A percentile compares a stretch with the other conserved stretches of the same genome.
phyloP scores from a whole-genome alignment of 768 basidiomycete species.

The Flagelloscypha sp. region DNA sequence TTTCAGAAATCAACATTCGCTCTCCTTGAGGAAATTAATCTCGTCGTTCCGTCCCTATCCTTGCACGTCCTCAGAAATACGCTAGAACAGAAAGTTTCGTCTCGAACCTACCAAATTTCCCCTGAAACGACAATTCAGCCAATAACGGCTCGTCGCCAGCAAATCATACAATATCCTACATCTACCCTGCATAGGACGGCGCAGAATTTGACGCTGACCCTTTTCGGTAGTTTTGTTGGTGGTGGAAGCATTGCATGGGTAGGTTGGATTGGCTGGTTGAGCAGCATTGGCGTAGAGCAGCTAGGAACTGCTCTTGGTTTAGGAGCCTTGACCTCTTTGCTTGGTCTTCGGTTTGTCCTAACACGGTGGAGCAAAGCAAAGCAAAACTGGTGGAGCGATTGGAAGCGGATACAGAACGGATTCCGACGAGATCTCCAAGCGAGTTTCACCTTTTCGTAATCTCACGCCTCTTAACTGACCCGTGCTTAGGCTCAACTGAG shows the following conservation, averaged over 20 bases:
- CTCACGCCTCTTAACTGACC: no score
- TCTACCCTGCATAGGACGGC: slow-evolving; percentile 54
- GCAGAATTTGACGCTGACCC: slow-evolving; percentile 46
- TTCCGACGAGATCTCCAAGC: slow-evolving; percentile 60
- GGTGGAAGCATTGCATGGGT: slow-evolving; percentile 53
- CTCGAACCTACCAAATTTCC: slow-evolving; percentile 37
- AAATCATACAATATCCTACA: slow-evolving; percentile 50
- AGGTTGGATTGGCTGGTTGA: slow-evolving; percentile 47
- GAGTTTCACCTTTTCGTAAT: no score
- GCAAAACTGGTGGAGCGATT: slow-evolving; percentile 61
- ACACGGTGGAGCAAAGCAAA: slow-evolving; percentile 65
- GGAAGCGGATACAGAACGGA: slow-evolving; percentile 51
- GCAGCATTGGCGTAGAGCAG: slow-evolving; percentile 30
- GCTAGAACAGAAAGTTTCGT: slow-evolving; percentile 42
- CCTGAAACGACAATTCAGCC: slow-evolving; percentile 42
- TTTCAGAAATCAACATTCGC: slow-evolving; percentile 32
- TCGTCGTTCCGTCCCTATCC: slow-evolving; percentile 34
- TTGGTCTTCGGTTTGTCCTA: slow-evolving; percentile 53
- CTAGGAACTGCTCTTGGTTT: slow-evolving; percentile 50
- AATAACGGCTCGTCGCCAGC: slow-evolving; percentile 39
- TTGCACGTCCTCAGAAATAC: slow-evolving; percentile 51
- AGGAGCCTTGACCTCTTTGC: slow-evolving; percentile 42
- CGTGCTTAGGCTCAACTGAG: no score
- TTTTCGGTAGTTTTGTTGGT: slow-evolving; percentile 37
- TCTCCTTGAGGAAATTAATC: slow-evolving; percentile 30